Conservation (phyloP, 2,329 filamentous ascomycete species). For the Exophiala dermatitidis region DNA sequence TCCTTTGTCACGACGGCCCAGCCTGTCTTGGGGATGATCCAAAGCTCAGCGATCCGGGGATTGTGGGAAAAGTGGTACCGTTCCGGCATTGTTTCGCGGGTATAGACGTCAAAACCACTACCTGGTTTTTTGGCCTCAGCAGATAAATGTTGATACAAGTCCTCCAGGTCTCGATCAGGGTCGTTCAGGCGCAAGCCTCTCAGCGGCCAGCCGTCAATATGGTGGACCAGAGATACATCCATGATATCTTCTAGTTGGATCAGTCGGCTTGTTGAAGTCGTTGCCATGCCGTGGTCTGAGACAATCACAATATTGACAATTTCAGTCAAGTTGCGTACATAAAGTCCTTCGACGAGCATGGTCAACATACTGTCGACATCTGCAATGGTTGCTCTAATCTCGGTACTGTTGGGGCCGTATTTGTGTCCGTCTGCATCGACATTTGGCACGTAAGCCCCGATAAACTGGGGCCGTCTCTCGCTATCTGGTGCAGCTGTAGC, state of each 20-base stretch:
- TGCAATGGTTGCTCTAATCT: conserved; percentile 70
- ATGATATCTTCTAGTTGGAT: conserved; percentile 87
- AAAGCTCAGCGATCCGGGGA: conserved; percentile 82
- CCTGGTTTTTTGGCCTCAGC: conserved; percentile 43
- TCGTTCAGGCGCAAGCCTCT: conserved; percentile 79
- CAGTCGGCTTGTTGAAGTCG: conserved; percentile 70
- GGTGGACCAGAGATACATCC: conserved; percentile 67
- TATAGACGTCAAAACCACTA: conserved; percentile 71
- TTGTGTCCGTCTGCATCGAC: conserved; percentile 81
- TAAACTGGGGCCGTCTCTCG: conserved; percentile 71
- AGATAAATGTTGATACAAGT: conserved; percentile 55
- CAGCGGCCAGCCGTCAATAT: conserved; percentile 89
- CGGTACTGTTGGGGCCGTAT: conserved; percentile 90
- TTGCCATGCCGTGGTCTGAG: conserved; percentile 97
- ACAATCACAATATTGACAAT: conserved; percentile 96
- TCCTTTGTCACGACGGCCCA: conserved; percentile 81
- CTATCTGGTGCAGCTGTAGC: conserved; percentile 40
- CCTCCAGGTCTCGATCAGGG: conserved; percentile 53
- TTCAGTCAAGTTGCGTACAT: conserved; percentile 72
- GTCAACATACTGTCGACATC: conserved; percentile 79
- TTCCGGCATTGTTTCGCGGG: conserved; percentile 79
- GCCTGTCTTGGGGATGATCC: conserved; percentile 85
- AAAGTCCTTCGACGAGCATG: conserved; percentile 65
- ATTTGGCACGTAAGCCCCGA: conserved; percentile 89
- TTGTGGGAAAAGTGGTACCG: conserved; percentile 88